Percentiles rank a stretch among this genome's conserved stretches.
Evolutionary conservation across 2,329 filamentous ascomycete genomes (phyloP).

Genomic region (Didymella keratinophila): DNA sequence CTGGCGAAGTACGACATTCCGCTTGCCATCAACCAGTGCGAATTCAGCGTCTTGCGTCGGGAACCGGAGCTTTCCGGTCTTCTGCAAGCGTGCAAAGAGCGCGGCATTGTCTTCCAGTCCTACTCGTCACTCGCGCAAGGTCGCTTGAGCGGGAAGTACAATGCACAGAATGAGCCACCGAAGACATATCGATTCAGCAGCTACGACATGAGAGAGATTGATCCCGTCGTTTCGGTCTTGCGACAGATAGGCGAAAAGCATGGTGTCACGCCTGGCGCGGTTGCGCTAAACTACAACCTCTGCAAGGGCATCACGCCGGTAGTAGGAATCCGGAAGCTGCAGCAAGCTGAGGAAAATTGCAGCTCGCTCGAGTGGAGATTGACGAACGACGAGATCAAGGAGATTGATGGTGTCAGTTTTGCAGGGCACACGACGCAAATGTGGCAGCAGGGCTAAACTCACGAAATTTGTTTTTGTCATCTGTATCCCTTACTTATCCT

Average conservation of each 20-base stretch:
- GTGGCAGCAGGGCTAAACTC: constrained; percentile 51
- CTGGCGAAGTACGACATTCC: constrained; percentile 36
- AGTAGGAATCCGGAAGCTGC: constrained; percentile 52
- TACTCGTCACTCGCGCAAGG: constrained; percentile 54
- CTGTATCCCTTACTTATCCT: no score
- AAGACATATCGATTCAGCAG: constrained; percentile 51
- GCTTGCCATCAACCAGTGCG: constrained; percentile 56
- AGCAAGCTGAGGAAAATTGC: constrained; percentile 53
- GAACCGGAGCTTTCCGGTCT: constrained; percentile 53
- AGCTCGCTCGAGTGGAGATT: constrained; percentile 54
- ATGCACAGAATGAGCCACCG: constrained; percentile 48
- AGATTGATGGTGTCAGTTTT: constrained; percentile 45
- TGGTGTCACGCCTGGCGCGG: constrained; percentile 47
- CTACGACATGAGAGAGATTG: constrained; percentile 56
- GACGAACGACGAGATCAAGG: constrained; percentile 52
- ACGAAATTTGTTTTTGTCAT: no score
- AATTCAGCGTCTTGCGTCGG: constrained; percentile 55
- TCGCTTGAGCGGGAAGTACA: constrained; percentile 43
- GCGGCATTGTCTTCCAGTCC: constrained; percentile 54
- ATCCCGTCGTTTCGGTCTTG: constrained; percentile 50
- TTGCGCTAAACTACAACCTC: constrained; percentile 57
- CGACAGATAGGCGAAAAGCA: constrained; percentile 48
- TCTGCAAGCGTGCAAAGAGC: constrained; percentile 45
- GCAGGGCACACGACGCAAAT: constrained; percentile 50
- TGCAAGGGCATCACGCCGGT: constrained; percentile 56